Percentiles rank a stretch among this genome's conserved stretches.
Conservation (phyloP, 164 flowering plant genomes). For the Buxus sempervirens region DNA sequence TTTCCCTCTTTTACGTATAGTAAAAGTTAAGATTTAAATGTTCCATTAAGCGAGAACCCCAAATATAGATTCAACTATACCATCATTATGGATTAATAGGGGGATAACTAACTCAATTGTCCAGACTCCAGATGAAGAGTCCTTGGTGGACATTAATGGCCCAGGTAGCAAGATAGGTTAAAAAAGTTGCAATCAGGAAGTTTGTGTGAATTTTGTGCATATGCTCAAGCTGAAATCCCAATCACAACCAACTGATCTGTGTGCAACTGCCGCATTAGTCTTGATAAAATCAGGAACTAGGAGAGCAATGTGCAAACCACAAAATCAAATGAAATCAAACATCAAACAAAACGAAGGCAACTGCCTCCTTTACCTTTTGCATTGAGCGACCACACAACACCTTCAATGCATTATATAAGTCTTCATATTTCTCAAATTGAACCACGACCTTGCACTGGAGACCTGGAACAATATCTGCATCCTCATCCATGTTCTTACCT, state of each 20-base stretch:
- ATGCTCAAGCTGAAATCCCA: neutral
- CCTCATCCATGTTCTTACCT: constrained; percentile 52
- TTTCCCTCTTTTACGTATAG: too few relatives aligned
- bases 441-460: constrained; percentile 84
- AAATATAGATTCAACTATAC: neutral
- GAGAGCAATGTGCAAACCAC: too few relatives aligned
- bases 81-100: neutral
- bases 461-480: constrained; percentile 56
- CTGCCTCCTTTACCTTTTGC: constrained; percentile 56
- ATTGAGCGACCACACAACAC: constrained; percentile 77
- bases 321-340: neutral
- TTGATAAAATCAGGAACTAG: neutral
- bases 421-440: constrained; percentile 66
- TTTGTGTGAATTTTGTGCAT: too few relatives aligned
- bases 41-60: too few relatives aligned
- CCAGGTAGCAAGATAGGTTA: neutral
- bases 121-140: neutral
- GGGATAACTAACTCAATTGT: neutral
- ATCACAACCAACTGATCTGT: neutral
- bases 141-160: neutral
- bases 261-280: neutral
- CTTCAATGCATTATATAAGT: constrained; percentile 69
- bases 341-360: neutral
- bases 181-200: neutral
- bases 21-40: too few relatives aligned